Percentiles rank a stretch among this genome's conserved stretches.
These are phyloP conservation scores for Neurospora sp. DNA, from an alignment of 495 filamentous ascomycete species.

Conservation along the genomic window DNA sequence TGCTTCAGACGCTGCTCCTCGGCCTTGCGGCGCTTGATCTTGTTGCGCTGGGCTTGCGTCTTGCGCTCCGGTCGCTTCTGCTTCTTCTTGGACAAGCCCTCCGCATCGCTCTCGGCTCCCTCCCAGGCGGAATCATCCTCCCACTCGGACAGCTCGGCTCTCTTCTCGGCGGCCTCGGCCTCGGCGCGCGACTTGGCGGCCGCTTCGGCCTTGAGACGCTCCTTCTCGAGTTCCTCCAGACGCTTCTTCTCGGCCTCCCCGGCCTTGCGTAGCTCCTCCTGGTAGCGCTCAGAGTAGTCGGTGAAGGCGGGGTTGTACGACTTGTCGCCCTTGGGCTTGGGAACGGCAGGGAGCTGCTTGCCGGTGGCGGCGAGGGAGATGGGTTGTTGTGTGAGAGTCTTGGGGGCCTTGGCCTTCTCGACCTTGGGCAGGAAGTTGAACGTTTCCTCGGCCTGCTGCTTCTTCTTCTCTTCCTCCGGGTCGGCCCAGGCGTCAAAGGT, in stretches of 20 bases:
- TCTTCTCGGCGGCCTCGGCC: conserved; percentile 53
- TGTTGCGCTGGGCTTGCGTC: conserved; percentile 76
- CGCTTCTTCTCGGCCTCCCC: conserved; percentile 73
- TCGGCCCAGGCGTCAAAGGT: conserved; percentile 73
- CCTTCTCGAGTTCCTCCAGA: conserved; percentile 53
- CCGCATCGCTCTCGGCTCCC: conserved; percentile 56
- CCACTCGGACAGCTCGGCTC: conserved; percentile 57
- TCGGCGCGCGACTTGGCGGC: conserved; percentile 46
- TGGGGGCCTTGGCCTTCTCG: conserved; percentile 59
- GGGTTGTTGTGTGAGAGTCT: conserved; percentile 64
- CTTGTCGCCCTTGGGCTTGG: conserved; percentile 64
- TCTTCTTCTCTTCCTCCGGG: conserved; percentile 31
- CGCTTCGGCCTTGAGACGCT: conserved; percentile 42
- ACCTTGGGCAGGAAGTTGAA: conserved; percentile 49
- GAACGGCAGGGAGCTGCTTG: conserved; percentile 66
- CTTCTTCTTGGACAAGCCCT: conserved; percentile 59
- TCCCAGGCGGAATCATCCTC: conserved; percentile 88
- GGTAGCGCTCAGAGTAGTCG: conserved; percentile 69
- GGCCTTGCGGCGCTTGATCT: conserved; percentile 76
- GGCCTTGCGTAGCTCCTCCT: conserved; percentile 63
- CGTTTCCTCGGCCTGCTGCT: conserved; percentile 35
- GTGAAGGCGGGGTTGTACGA: conserved; percentile 86
- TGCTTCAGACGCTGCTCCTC: conserved; percentile 61
- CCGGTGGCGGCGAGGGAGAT: conserved; percentile 71
- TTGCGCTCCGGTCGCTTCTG: conserved; percentile 71